Evolutionary conservation across 129 eudicot genomes (phyloP).

Genomic region (Helianthus annuus): HanXRQr2.0-SUNRISE NC_035446.2:124326335-124326834

Average conservation of each 20-base stretch:
- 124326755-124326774: not conserved
- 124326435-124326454: not conserved
- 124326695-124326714: slow-evolving; percentile 56
- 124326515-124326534: slow-evolving; percentile 13
- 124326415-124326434: not conserved
- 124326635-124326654: slow-evolving; percentile 43
- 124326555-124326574: slow-evolving; percentile 29
- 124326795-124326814: slow-evolving; percentile 8
- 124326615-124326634: slow-evolving; percentile 44
- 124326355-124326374: not conserved
- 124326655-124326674: slow-evolving; percentile 31
- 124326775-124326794: not conserved
- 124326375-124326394: slow-evolving; percentile 6
- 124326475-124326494: not conserved
- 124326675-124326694: slow-evolving; percentile 43
- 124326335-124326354: slow-evolving; percentile 16
- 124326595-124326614: slow-evolving; percentile 28
- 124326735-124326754: not conserved
- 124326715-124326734: slow-evolving; percentile 72
- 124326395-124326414: not conserved
- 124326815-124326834: not conserved
- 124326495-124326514: slow-evolving; percentile 19
- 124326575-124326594: slow-evolving; percentile 13
- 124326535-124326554: slow-evolving; percentile 13
- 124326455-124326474: not conserved